A percentile compares a stretch with the other conserved stretches of the same genome.
These are phyloP conservation scores for Epicoccum sorghinum DNA, from an alignment of 2,329 filamentous ascomycete species.

Conservation along the genomic window DNA sequence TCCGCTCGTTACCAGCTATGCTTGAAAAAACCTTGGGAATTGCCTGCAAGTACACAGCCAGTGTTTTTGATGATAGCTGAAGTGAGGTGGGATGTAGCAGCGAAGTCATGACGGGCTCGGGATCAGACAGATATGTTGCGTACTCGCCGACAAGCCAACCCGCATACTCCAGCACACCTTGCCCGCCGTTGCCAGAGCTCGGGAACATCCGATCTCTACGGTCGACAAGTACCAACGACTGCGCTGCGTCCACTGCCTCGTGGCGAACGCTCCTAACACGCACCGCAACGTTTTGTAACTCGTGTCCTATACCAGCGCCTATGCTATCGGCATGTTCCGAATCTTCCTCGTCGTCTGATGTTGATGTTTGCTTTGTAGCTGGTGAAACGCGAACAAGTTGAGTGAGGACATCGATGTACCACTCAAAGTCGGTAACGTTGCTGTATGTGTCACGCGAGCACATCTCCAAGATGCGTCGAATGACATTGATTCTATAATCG, in stretches of 20 bases:
- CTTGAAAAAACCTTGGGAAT: constrained; percentile 82
- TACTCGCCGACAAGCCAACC: constrained; percentile 92
- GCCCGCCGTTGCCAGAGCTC: constrained; percentile 55
- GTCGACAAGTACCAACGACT: constrained; percentile 72
- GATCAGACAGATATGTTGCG: constrained; percentile 70
- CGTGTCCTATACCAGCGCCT: constrained; percentile 76
- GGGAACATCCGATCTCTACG: constrained; percentile 63
- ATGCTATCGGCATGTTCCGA: constrained; percentile 51
- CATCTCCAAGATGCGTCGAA: constrained; percentile 83
- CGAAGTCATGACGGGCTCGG: constrained; percentile 74
- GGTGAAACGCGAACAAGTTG: constrained; percentile 77
- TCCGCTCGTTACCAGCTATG: constrained; percentile 68
- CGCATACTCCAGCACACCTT: constrained; percentile 73
- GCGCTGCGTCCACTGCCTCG: constrained; percentile 82
- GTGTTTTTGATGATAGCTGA: constrained; percentile 66
- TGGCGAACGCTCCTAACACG: constrained; percentile 84
- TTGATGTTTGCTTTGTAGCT: constrained; percentile 48
- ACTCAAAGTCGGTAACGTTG: constrained; percentile 89
- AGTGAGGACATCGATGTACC: constrained; percentile 91
- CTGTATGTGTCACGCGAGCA: constrained; percentile 88
- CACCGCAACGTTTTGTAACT: constrained; percentile 88
- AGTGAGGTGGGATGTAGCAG: constrained; percentile 71
- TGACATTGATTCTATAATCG: constrained; percentile 84
- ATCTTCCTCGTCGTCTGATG: constrained; percentile 36
- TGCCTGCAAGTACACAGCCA: constrained; percentile 83